These are phyloP conservation scores for Podospora pseudopauciseta DNA, from an alignment of 495 filamentous ascomycete species.

Conservation along the genomic window DNA sequence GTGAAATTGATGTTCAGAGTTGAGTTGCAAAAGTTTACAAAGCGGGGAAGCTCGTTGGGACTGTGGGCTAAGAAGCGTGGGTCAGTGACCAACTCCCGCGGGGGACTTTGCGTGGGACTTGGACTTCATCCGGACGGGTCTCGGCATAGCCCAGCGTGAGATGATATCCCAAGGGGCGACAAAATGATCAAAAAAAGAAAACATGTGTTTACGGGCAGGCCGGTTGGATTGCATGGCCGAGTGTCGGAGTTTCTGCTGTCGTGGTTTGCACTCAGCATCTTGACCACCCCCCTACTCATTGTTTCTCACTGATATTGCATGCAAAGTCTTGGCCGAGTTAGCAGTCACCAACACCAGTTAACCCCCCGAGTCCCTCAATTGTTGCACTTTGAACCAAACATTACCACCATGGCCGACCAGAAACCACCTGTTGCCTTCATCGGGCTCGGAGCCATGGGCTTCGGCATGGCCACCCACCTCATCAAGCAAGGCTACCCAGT, in stretches of 20 bases:
- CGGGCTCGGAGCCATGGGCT: constrained; percentile 86
- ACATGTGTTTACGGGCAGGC: not conserved
- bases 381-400: not conserved
- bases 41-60: constrained; percentile 17
- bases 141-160: constrained; percentile 12
- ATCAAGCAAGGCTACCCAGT: constrained; percentile 65
- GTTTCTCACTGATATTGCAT: not conserved
- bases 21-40: not conserved
- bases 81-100: constrained; percentile 1
- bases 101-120: constrained; percentile 13
- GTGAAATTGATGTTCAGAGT: constrained; percentile 4
- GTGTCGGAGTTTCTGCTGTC: not conserved
- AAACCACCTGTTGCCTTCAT: constrained; percentile 67
- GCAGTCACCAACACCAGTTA: constrained; percentile 4
- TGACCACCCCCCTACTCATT: not conserved
- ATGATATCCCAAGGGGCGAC: not conserved
- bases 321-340: not conserved
- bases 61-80: constrained; percentile 4
- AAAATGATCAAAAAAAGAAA: not conserved
- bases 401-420: constrained; percentile 29
- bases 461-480: constrained; percentile 79
- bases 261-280: not conserved
- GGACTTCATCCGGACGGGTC: constrained; percentile 26
- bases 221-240: not conserved
- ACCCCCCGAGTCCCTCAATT: not conserved